Conservation (phyloP, 2,329 filamentous ascomycete genomes). For the Aureobasidium vineae region DNA sequence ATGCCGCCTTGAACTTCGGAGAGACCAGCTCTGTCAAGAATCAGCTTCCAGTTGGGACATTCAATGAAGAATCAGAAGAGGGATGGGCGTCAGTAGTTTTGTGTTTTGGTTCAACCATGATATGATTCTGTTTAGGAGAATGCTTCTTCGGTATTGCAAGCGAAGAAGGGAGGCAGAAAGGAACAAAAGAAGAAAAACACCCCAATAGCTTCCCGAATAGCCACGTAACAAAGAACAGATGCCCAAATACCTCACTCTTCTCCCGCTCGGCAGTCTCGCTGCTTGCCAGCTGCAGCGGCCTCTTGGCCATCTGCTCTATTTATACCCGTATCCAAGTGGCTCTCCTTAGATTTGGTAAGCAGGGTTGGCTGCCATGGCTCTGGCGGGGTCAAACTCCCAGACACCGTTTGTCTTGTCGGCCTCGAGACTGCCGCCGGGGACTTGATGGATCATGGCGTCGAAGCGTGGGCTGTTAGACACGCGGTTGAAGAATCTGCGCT, state of each 20-base stretch:
- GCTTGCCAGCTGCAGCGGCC: background rate
- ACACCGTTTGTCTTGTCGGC: conserved; percentile 66
- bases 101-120: background rate
- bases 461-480: conserved; percentile 44
- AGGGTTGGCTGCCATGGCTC: conserved; percentile 22
- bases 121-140: background rate
- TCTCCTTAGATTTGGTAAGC: background rate
- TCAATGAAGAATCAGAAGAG: no score
- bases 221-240: conserved; percentile 1
- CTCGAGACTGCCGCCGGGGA: conserved; percentile 50
- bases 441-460: conserved; percentile 50
- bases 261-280: background rate
- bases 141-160: background rate
- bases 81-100: no score
- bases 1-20: no score
- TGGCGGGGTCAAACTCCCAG: conserved; percentile 56
- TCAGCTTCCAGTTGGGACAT: no score
- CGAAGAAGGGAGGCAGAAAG: background rate
- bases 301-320: background rate
- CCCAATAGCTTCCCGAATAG: background rate
- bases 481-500: conserved; percentile 73
- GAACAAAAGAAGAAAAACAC: conserved; percentile 4
- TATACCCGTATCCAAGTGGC: background rate
- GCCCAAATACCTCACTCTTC: conserved; percentile 1
- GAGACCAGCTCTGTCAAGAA: no score